Evolutionary conservation across 192 early-diverging fungal genomes (phyloP).

Genomic region (Obelidium mucronatum): DNA sequence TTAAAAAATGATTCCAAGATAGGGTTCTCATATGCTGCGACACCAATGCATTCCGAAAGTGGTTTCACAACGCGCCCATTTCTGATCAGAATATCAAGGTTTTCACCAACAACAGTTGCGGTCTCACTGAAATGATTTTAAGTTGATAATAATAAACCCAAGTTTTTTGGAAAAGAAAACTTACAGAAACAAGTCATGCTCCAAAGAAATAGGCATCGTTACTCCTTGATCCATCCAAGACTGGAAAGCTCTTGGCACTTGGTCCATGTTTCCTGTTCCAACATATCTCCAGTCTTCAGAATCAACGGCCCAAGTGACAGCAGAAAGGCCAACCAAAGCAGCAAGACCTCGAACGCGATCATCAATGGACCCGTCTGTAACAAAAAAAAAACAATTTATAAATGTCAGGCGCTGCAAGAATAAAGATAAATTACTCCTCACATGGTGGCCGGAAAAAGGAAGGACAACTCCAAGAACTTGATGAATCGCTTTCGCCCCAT

Average conservation of each 20-base stretch:
- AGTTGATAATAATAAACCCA: no score
- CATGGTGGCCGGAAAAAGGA: slow-evolving; percentile 68
- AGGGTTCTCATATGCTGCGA: slow-evolving; percentile 2
- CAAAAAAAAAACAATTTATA: background rate
- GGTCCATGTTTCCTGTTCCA: background rate
- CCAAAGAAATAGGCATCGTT: background rate
- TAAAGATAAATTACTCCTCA: slow-evolving; percentile 30
- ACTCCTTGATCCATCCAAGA: background rate
- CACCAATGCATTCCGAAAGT: slow-evolving; percentile 12
- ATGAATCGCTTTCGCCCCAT: slow-evolving; percentile 47
- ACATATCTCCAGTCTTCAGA: slow-evolving; percentile 31
- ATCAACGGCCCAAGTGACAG: slow-evolving; percentile 44
- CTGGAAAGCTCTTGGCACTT: background rate
- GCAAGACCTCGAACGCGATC: slow-evolving; percentile 69
- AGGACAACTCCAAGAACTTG: background rate
- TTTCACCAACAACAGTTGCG: background rate
- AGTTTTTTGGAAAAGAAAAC: background rate
- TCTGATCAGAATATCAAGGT: slow-evolving; percentile 10
- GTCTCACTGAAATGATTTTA: background rate
- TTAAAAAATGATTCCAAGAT: slow-evolving; percentile 2
- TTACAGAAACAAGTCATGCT: slow-evolving; percentile 10
- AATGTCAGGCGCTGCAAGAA: background rate
- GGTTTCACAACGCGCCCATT: background rate
- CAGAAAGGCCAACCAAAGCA: slow-evolving; percentile 54
- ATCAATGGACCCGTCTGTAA: slow-evolving; percentile 65